A percentile compares a stretch with the other conserved stretches of the same genome.
Evolutionary conservation across 1,284 basidiomycete species (phyloP).

Genomic region (Naganishia sp.): DNA sequence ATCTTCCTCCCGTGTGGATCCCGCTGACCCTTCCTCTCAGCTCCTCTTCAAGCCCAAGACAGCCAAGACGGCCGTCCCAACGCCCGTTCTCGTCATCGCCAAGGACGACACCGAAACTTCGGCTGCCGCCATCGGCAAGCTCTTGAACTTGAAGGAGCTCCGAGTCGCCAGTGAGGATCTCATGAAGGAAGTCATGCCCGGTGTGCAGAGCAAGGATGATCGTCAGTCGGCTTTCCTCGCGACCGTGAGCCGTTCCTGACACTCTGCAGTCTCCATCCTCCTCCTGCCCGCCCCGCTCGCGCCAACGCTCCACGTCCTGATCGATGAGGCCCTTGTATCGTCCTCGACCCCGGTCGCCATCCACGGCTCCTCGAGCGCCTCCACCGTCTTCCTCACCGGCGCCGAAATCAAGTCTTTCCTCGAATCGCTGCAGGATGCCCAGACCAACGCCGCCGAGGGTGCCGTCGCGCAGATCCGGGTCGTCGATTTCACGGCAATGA

Average conservation of each 20-base stretch:
- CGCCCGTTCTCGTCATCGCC: conserved; percentile 84
- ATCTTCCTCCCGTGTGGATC: too few species aligned
- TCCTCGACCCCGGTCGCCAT: conserved; percentile 65
- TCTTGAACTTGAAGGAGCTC: conserved; percentile 84
- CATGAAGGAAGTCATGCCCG: conserved; percentile 75
- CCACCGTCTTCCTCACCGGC: conserved; percentile 74
- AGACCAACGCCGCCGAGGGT: conserved; percentile 61
- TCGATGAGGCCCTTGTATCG: conserved; percentile 74
- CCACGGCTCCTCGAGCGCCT: conserved; percentile 68
- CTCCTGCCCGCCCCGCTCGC: conserved; percentile 70
- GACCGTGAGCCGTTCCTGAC: background rate
- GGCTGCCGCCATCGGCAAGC: conserved; percentile 73
- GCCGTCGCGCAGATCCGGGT: conserved; percentile 47
- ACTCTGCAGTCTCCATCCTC: conserved; percentile 70
- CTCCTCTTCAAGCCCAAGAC: conserved; percentile 61
- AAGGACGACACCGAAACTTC: conserved; percentile 76
- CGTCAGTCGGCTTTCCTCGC: conserved; percentile 58
- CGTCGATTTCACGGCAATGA: conserved; percentile 71
- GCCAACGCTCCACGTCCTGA: conserved; percentile 71
- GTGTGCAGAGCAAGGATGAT: conserved; percentile 73
- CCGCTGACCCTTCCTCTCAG: conserved; percentile 30
- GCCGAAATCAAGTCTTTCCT: conserved; percentile 73
- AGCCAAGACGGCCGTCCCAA: conserved; percentile 77
- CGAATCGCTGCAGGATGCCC: conserved; percentile 66
- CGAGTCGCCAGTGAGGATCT: conserved; percentile 85